phyloP scores from a whole-genome alignment of 768 basidiomycete species.

The Amyloporia xantha region DNA sequence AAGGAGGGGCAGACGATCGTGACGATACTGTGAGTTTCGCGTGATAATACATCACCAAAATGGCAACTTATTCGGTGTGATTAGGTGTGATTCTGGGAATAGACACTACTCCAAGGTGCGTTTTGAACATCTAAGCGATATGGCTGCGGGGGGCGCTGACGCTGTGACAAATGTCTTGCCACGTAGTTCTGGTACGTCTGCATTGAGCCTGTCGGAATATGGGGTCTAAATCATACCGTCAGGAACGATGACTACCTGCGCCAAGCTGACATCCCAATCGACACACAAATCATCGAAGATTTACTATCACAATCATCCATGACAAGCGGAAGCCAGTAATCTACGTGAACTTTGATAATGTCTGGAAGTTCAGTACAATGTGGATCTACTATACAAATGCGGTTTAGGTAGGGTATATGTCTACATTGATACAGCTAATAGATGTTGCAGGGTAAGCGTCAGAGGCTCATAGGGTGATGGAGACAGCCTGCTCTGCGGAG shows the following conservation, averaged over 20 bases:
- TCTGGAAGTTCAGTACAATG: background rate
- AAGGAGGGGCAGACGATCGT: slow-evolving; percentile 65
- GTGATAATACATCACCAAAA: too few species aligned
- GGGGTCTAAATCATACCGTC: too few species aligned
- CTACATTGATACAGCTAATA: background rate
- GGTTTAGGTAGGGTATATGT: background rate
- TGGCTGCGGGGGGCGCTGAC: too few species aligned
- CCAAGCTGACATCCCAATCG: slow-evolving; percentile 34
- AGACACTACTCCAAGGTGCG: slow-evolving; percentile 89
- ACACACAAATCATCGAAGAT: slow-evolving; percentile 33
- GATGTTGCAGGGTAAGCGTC: background rate
- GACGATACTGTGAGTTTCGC: slow-evolving; percentile 67
- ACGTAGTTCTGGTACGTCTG: too few species aligned
- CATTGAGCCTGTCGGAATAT: too few species aligned
- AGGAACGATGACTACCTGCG: slow-evolving; percentile 51
- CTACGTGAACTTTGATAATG: too few species aligned
- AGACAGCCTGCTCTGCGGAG: background rate
- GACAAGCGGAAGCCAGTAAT: too few species aligned
- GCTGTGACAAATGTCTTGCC: too few species aligned
- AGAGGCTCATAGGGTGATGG: background rate
- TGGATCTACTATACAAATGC: slow-evolving; percentile 3
- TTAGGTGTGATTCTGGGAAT: slow-evolving; percentile 82
- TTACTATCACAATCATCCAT: slow-evolving; percentile 22
- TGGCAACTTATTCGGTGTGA: background rate
- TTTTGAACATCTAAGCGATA: slow-evolving; percentile 1